phyloP scores from a whole-genome alignment of 176 grass and related monocot genomes.

The Secale cereale region DNA sequence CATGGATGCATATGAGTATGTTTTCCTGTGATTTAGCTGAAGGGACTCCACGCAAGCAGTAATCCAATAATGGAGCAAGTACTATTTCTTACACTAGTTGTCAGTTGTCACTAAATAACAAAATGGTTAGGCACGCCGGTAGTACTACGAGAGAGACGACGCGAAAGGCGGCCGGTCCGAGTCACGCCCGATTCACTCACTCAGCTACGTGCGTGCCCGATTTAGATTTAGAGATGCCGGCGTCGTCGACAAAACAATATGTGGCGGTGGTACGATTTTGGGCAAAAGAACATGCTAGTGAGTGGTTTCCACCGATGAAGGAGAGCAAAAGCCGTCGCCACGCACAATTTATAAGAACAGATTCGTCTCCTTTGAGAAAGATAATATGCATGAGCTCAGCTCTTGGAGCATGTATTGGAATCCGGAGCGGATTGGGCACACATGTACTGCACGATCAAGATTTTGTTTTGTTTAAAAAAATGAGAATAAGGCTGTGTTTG shows the following conservation, averaged over 20 bases:
- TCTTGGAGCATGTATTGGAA: background rate
- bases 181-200: slow-evolving; percentile 26
- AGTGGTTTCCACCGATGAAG: background rate
- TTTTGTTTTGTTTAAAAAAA: too few species aligned
- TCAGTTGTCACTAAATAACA: slow-evolving; percentile 11
- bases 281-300: background rate
- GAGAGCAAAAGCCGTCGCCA: background rate
- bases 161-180: slow-evolving; percentile 22
- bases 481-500: too few species aligned
- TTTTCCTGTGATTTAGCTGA: background rate
- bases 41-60: slow-evolving; percentile 8
- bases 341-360: background rate
- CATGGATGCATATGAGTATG: background rate
- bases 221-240: background rate
- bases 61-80: background rate
- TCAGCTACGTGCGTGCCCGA: background rate
- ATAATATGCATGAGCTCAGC: background rate
- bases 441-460: too few species aligned
- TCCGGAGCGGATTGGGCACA: too few species aligned
- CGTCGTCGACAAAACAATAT: background rate
- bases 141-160: background rate
- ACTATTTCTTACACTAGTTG: too few species aligned
- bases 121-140: slow-evolving; percentile 25
- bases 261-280: background rate
- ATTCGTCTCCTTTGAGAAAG: background rate